Evolutionary conservation across 306 rosid genomes (phyloP), one percentile per base, ranked within the genome.

Genomic region (Cucumis cinereus): DNA sequence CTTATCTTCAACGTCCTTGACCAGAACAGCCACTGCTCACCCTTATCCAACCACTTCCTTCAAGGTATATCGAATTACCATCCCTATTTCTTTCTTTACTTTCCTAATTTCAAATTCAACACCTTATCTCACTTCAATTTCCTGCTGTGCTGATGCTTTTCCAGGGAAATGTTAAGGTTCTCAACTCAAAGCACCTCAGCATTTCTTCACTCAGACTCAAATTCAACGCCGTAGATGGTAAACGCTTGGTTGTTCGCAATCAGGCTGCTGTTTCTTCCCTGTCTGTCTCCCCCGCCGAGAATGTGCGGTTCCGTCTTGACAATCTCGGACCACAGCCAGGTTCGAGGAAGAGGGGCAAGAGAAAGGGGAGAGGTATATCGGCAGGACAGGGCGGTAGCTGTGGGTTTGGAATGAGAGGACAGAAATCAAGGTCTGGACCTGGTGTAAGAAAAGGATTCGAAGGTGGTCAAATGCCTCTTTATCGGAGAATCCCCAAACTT

Each of bases 361-460:
- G 96, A 84, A 95, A 90, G 83, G 98, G 98, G 0, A 82, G 99
- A 79, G 99, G 99, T 41, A 86, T 87, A 20, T n/a, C 99, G 0
- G 97, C 99, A 3, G 99, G 97, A 33, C 98, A 94, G 83, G 97
- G 99, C 2, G 90, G 87, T n/a, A 94, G 99, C 82, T 94, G 99
- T 60, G 99, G 99, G 33, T 94, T 94, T 69, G 97, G 99, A 2
- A 94, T 94, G 99, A 86, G 97, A 45, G 99, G 99, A 4, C 99
- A 94, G 87, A 94, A 94, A 76, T 92, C 99, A 47, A 82, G 99
- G 33, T 94, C 99, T 53, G 99, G 97, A 1, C 96, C 99, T 4
- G 99, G 97, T 0, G 90, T 94, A 0, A 84, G 83, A 62, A 85
- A 66, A 26, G 99, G 99, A 0, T 94, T 92, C 73, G 99, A 94